Conservation (phyloP, 306 rosid species). For the Arachis hypogaea region DNA sequence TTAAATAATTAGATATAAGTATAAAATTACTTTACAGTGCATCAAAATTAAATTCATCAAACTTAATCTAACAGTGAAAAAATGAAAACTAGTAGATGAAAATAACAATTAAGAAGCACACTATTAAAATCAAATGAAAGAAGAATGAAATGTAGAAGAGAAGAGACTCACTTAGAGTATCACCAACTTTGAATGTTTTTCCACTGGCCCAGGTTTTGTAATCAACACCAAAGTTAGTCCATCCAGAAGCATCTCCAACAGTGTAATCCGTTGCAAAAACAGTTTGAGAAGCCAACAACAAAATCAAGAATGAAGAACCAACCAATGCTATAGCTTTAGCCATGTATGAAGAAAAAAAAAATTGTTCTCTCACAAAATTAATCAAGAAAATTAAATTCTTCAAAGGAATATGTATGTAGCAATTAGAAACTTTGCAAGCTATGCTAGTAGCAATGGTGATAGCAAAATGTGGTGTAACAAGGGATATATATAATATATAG, state of each 20-base stretch:
- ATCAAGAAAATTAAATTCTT: too few species aligned
- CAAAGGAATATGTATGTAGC: too few species aligned
- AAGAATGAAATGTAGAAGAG: not conserved
- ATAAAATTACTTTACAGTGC: too few species aligned
- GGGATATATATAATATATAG: slow-evolving; percentile 30
- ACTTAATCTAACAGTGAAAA: too few species aligned
- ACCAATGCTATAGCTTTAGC: slow-evolving; percentile 42
- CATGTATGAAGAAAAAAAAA: slow-evolving; percentile 35
- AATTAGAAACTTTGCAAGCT: too few species aligned
- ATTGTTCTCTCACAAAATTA: too few species aligned
- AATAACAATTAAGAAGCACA: too few species aligned
- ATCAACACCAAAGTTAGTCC: slow-evolving; percentile 24
- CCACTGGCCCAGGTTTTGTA: slow-evolving; percentile 54
- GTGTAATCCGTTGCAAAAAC: slow-evolving; percentile 50
- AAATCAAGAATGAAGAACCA: slow-evolving; percentile 47
- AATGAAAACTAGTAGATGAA: too few species aligned
- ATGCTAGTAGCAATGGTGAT: slow-evolving; percentile 3
- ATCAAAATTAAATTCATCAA: too few species aligned
- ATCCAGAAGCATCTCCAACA: slow-evolving; percentile 58
- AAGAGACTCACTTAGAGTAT: slow-evolving; percentile 53
- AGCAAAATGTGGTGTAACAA: not conserved
- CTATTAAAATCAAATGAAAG: too few species aligned
- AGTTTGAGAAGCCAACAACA: slow-evolving; percentile 49
- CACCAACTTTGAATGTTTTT: slow-evolving; percentile 61
- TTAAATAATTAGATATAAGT: too few species aligned